phyloP scores from a whole-genome alignment of 345 rosid genomes.

The Combretum micranthum region DNA sequence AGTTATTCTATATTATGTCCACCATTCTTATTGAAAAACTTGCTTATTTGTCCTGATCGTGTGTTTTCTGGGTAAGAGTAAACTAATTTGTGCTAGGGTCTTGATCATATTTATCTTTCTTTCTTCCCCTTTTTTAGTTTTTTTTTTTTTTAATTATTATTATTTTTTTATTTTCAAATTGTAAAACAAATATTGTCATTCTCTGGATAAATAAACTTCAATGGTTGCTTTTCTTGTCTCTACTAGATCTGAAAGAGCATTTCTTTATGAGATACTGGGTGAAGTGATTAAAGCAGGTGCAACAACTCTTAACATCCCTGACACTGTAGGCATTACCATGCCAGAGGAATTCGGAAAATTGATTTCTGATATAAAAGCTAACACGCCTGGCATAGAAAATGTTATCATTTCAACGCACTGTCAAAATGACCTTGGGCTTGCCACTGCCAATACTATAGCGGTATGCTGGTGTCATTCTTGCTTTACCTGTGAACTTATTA shows the following conservation, averaged over 20 bases:
- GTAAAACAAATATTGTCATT: background rate
- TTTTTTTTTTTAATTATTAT: too few relatives aligned
- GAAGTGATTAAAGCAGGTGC: constrained; percentile 98
- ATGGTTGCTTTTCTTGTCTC: background rate
- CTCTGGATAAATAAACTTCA: background rate
- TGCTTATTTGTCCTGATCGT: too few relatives aligned
- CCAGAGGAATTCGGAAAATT: constrained; percentile 76
- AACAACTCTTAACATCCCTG: constrained; percentile 87
- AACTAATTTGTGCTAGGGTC: too few relatives aligned
- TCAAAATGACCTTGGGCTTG: constrained; percentile 99
- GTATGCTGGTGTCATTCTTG: constrained; percentile 29
- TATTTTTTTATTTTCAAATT: background rate
- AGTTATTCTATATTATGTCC: too few relatives aligned
- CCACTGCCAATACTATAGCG: constrained; percentile 90
- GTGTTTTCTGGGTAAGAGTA: too few relatives aligned
- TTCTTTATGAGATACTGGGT: constrained; percentile 68
- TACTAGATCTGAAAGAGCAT: constrained; percentile 78
- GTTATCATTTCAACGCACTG: constrained; percentile 92
- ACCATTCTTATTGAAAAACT: too few relatives aligned
- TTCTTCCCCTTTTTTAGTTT: too few relatives aligned
- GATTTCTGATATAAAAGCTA: constrained; percentile 84
- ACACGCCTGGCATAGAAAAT: constrained; percentile 83
- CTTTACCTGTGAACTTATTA: background rate
- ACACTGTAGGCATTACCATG: constrained; percentile 83
- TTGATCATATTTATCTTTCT: too few relatives aligned